Evolutionary conservation across 2,329 filamentous ascomycete species (phyloP).

Genomic region (Aspergillus neotritici): DNA sequence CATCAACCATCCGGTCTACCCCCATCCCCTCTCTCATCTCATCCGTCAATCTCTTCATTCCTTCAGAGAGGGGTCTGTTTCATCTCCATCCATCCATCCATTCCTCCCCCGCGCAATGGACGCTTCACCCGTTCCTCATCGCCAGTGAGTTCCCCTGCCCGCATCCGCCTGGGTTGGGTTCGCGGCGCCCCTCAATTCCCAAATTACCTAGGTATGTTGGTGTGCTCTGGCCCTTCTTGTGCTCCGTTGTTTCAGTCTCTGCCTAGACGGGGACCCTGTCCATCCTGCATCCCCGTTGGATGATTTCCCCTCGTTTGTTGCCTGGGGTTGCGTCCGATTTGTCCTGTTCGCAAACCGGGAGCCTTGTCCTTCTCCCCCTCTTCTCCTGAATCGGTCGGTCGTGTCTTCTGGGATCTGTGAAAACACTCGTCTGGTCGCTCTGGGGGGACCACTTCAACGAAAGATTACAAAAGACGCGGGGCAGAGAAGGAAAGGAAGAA

Average conservation of each 20-base stretch:
- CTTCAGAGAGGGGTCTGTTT: neutral
- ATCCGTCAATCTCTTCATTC: neutral
- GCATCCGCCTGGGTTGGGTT: conserved; percentile 12
- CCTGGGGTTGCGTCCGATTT: no score
- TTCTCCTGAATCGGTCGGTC: no score
- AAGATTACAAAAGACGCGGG: no score
- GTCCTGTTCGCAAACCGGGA: no score
- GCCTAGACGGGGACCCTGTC: neutral
- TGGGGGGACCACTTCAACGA: no score
- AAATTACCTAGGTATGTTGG: conserved; percentile 2
- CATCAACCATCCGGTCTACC: conserved; percentile 1
- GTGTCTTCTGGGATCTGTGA: no score
- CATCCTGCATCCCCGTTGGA: no score
- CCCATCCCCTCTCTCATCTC: neutral
- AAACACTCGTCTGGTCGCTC: no score
- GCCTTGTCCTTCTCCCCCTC: no score
- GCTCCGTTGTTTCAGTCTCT: neutral
- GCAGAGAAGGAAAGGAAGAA: no score
- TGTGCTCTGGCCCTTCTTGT: conserved; percentile 8
- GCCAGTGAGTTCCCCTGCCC: conserved; percentile 14
- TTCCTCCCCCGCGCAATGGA: conserved; percentile 8
- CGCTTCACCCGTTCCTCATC: conserved; percentile 2
- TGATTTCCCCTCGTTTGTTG: no score
- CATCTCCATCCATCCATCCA: neutral
- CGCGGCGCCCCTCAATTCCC: neutral